These are phyloP conservation scores for Coemansia sp. DNA, from an alignment of 192 early-diverging fungal genomes.

Conservation along the genomic window DNA sequence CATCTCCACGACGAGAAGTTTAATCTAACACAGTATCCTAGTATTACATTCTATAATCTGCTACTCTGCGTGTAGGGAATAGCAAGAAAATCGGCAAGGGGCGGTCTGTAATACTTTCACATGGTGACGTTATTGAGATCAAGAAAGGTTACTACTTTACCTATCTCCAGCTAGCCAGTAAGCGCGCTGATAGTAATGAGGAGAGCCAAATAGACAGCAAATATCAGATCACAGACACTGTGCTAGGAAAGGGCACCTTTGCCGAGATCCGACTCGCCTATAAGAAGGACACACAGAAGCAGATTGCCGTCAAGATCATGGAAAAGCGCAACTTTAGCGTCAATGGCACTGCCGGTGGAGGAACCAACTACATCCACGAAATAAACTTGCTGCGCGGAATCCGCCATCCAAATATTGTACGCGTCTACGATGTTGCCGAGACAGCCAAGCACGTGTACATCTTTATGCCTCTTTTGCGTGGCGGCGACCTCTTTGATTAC, in stretches of 20 bases:
- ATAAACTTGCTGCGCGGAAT: conserved; percentile 70
- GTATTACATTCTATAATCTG: neutral
- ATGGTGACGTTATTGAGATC: conserved; percentile 62
- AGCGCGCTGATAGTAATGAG: conserved; percentile 2
- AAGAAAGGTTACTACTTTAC: conserved; percentile 53
- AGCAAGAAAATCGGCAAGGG: conserved; percentile 56
- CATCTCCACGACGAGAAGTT: neutral
- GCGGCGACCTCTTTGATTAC: conserved; percentile 89
- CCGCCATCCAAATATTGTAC: conserved; percentile 71
- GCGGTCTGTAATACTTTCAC: conserved; percentile 57
- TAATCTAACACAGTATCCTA: conserved; percentile 6
- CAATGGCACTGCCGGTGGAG: conserved; percentile 70
- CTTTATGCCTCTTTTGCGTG: conserved; percentile 72
- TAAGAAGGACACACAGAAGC: conserved; percentile 62
- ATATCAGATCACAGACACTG: conserved; percentile 52
- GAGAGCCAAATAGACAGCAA: conserved; percentile 29
- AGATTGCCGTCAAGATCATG: conserved; percentile 85
- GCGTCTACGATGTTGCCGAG: conserved; percentile 63
- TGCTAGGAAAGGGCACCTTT: conserved; percentile 66
- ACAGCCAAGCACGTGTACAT: conserved; percentile 65
- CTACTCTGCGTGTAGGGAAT: conserved; percentile 33
- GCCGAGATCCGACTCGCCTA: conserved; percentile 72
- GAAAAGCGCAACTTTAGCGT: conserved; percentile 65
- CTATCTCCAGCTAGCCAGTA: conserved; percentile 35
- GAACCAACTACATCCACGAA: conserved; percentile 73